A percentile compares a stretch with the other conserved stretches of the same genome.
Evolutionary conservation across 176 grass and related monocot species (phyloP).

Genomic region (Zea luxurians): DNA sequence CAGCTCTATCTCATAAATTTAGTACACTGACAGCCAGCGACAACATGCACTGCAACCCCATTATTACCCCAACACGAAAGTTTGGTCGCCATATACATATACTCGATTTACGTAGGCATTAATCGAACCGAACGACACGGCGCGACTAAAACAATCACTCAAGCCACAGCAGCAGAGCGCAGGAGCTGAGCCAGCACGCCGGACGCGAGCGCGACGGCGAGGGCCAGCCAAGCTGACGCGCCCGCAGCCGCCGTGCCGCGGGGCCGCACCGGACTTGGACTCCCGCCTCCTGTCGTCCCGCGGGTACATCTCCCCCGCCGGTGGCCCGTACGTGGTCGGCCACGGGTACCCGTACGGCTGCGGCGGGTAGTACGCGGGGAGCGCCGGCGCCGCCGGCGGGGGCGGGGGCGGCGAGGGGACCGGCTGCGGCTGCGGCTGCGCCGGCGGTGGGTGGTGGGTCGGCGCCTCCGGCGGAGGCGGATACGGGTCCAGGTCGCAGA

Average conservation of each 20-base stretch:
- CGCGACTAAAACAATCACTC: neutral
- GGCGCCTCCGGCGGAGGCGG: conserved; percentile 43
- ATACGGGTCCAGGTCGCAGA: conserved; percentile 57
- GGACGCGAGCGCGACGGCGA: conserved; percentile 18
- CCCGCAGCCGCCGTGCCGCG: neutral
- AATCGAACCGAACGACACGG: neutral
- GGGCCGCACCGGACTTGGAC: conserved; percentile 31
- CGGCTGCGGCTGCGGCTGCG: neutral
- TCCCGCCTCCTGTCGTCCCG: neutral
- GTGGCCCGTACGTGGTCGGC: conserved; percentile 19
- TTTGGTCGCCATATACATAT: neutral
- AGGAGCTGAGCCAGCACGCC: conserved; percentile 9
- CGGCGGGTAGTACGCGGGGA: conserved; percentile 34
- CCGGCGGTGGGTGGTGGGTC: neutral
- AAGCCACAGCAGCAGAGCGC: neutral
- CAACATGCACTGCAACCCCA: no score
- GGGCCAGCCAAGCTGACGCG: neutral
- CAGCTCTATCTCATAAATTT: no score
- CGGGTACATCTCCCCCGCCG: conserved; percentile 43
- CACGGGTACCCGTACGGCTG: conserved; percentile 39
- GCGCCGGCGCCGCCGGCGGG: neutral
- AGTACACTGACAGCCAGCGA: no score
- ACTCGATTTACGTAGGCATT: neutral
- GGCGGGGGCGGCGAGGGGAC: conserved; percentile 31
- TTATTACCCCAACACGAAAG: neutral